Conservation (phyloP, 2,329 filamentous ascomycete genomes). For the Aspergillus sergii region DNA sequence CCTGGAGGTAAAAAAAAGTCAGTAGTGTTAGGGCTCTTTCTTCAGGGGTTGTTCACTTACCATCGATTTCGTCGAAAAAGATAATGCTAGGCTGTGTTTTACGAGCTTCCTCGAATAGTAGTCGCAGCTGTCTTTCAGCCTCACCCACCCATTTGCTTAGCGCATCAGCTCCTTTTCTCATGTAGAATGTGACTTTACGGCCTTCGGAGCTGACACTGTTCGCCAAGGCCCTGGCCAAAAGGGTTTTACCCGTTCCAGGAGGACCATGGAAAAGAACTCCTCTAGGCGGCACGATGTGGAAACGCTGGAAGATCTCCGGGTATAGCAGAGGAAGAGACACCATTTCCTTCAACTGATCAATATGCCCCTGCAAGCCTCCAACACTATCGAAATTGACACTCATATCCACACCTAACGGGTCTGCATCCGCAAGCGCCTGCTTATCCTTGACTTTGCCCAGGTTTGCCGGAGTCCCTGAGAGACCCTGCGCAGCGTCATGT, state of each 20-base stretch:
- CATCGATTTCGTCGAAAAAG: conserved; percentile 99
- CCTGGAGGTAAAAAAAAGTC: conserved; percentile 31
- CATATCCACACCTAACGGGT: conserved; percentile 89
- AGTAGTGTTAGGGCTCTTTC: not conserved
- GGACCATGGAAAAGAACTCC: conserved; percentile 97
- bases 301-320: conserved; percentile 87
- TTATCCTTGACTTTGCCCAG: conserved; percentile 93
- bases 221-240: conserved; percentile 90
- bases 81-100: conserved; percentile 98
- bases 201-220: conserved; percentile 88
- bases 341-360: conserved; percentile 98
- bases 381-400: conserved; percentile 94
- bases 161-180: conserved; percentile 97
- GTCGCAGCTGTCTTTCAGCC: conserved; percentile 88
- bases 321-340: conserved; percentile 92
- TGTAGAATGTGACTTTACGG: conserved; percentile 97
- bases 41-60: conserved; percentile 42
- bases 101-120: conserved; percentile 93
- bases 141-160: conserved; percentile 99
- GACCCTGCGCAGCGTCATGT: conserved; percentile 59
- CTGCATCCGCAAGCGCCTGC: conserved; percentile 88
- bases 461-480: conserved; percentile 71
- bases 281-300: conserved; percentile 90
- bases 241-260: conserved; percentile 94
- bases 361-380: conserved; percentile 87